phyloP scores from a whole-genome alignment of 108 stramenopile species.

The Cyclotella distinguenda region DNA sequence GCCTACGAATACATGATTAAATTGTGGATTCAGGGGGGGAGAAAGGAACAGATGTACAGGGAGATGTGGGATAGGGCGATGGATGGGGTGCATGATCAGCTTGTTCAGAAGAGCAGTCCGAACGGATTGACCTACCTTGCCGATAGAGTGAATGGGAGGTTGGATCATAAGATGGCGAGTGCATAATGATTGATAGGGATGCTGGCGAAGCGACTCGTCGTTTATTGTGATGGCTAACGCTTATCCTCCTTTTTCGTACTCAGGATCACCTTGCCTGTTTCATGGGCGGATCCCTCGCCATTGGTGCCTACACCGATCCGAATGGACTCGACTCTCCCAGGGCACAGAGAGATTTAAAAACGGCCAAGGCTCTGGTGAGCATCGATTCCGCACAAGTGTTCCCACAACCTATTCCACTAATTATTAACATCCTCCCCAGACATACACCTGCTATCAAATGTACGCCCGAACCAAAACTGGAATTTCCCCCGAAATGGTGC shows the following conservation, averaged over 20 bases:
- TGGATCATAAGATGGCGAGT: conserved; percentile 71
- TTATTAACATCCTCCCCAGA: too few relatives aligned
- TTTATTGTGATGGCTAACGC: too few relatives aligned
- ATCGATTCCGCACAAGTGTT: too few relatives aligned
- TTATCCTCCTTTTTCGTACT: background rate
- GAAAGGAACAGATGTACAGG: conserved; percentile 63
- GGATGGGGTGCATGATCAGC: conserved; percentile 69
- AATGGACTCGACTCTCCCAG: conserved; percentile 29
- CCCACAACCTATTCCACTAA: too few relatives aligned
- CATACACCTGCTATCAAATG: background rate
- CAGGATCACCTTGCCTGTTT: conserved; percentile 93
- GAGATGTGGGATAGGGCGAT: conserved; percentile 90
- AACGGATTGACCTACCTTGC: conserved; percentile 83
- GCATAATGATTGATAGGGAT: background rate
- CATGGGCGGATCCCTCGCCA: conserved; percentile 68
- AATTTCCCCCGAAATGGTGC: conserved; percentile 36
- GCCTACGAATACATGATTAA: conserved; percentile 97
- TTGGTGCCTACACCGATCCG: conserved; percentile 68
- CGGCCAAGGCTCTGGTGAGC: conserved; percentile 51
- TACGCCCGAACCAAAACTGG: conserved; percentile 45
- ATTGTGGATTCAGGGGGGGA: conserved; percentile 86
- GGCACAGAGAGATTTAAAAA: conserved; percentile 55
- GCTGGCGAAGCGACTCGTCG: too few relatives aligned
- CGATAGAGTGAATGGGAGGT: conserved; percentile 48
- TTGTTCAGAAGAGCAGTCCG: conserved; percentile 69